Evolutionary conservation across 2,329 filamentous ascomycete species (phyloP).

Genomic region (Aquanectria penicillioides): DNA sequence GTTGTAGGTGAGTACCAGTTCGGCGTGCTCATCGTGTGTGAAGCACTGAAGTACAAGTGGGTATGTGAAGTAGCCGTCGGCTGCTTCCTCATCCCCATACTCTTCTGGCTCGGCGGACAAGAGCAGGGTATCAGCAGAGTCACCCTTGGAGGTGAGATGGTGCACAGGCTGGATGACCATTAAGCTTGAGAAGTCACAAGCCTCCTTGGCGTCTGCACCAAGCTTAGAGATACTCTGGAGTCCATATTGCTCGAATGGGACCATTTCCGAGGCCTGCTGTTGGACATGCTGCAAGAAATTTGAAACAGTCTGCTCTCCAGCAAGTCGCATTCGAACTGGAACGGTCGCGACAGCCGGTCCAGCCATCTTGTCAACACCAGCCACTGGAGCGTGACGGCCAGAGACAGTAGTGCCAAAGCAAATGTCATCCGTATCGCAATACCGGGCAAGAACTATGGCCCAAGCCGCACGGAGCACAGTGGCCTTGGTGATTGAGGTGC

Average conservation of each 20-base stretch:
- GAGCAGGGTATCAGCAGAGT: not conserved
- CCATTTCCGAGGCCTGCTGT: not conserved
- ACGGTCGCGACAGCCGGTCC: not conserved
- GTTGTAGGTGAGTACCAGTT: not conserved
- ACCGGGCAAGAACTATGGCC: conserved; percentile 10
- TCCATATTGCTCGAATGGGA: not conserved
- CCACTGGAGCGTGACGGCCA: conserved; percentile 5
- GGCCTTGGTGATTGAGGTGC: conserved; percentile 1
- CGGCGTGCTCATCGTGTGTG: conserved; percentile 1
- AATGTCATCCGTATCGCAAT: conserved; percentile 2
- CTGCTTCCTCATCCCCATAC: not conserved
- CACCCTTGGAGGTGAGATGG: not conserved
- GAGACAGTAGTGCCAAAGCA: conserved; percentile 8
- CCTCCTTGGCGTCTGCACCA: not conserved
- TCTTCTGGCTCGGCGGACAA: conserved; percentile 15
- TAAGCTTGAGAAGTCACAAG: not conserved
- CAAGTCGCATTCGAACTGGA: not conserved
- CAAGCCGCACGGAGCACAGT: conserved; percentile 7
- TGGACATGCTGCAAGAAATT: not conserved
- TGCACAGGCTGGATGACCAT: not conserved
- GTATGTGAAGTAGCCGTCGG: not conserved
- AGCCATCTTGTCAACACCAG: conserved; percentile 5
- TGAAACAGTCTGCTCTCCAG: not conserved
- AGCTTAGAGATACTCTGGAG: not conserved
- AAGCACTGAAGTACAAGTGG: conserved; percentile 1